Percentiles rank a stretch among this genome's conserved stretches.
phyloP scores from a whole-genome alignment of 1,139 yeast species.

The Blastobotrys niveus region DNA sequence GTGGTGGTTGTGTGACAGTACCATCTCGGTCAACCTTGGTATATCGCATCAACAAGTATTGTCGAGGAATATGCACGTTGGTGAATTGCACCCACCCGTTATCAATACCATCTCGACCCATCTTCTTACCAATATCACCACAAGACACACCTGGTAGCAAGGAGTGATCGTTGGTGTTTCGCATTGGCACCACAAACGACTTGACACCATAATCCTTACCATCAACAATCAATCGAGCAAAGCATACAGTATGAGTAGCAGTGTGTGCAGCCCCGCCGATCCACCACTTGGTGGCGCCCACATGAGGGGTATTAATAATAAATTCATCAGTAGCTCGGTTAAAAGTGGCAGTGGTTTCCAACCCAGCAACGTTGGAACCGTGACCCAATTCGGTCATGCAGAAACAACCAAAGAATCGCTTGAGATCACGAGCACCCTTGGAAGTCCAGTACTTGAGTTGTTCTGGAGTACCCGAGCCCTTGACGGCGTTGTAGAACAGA shows the following conservation, averaged over 20 bases:
- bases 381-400: constrained; percentile 94
- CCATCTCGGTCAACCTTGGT: constrained; percentile 69
- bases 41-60: constrained; percentile 75
- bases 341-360: constrained; percentile 87
- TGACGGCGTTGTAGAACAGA: constrained; percentile 60
- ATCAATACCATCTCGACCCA: constrained; percentile 76
- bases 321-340: constrained; percentile 62
- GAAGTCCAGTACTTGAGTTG: constrained; percentile 65
- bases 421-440: constrained; percentile 60
- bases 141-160: constrained; percentile 72
- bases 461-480: constrained; percentile 64
- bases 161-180: constrained; percentile 62
- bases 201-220: constrained; percentile 88
- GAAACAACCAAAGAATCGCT: constrained; percentile 80
- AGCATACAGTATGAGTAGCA: constrained; percentile 75
- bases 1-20: constrained; percentile 59
- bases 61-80: constrained; percentile 75
- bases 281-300: constrained; percentile 97
- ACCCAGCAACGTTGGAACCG: constrained; percentile 88
- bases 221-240: constrained; percentile 74
- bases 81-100: constrained; percentile 94
- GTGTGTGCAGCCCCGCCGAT: constrained; percentile 97
- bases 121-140: constrained; percentile 90
- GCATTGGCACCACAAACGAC: constrained; percentile 81
- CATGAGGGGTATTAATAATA: constrained; percentile 75